Percentiles rank a stretch among this genome's conserved stretches.
phyloP scores from a whole-genome alignment of 306 rosid species.

The Vigna nakashimae region DNA sequence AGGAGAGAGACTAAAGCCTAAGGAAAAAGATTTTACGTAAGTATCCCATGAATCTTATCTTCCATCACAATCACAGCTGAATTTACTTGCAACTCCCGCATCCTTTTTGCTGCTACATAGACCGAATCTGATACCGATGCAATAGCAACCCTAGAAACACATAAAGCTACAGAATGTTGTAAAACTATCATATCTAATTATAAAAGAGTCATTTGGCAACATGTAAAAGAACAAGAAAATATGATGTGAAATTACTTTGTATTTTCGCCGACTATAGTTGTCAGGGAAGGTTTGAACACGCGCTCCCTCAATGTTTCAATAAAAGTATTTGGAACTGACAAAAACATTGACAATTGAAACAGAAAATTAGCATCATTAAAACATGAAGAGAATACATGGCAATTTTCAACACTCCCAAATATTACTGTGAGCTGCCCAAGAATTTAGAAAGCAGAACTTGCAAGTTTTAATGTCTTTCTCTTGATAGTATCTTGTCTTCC shows the following conservation, averaged over 20 bases:
- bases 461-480: conserved; percentile 4
- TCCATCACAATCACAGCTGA: conserved; percentile 71
- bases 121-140: conserved; percentile 85
- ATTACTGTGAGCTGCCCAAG: conserved; percentile 22
- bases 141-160: conserved; percentile 81
- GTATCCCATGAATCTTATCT: conserved; percentile 85
- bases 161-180: conserved; percentile 60
- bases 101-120: conserved; percentile 81
- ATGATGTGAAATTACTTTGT: conserved; percentile 62
- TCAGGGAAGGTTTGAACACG: conserved; percentile 89
- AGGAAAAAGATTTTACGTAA: conserved; percentile 67
- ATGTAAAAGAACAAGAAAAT: conserved; percentile 40
- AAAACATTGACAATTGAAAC: conserved; percentile 39
- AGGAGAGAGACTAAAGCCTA: conserved; percentile 22
- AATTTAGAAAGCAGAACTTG: conserved; percentile 27
- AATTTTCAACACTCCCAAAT: conserved; percentile 24
- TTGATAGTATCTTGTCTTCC: conserved; percentile 9
- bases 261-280: conserved; percentile 77
- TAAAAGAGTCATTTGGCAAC: conserved; percentile 30
- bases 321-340: conserved; percentile 81
- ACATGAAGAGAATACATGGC: conserved; percentile 23
- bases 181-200: conserved; percentile 41
- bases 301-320: conserved; percentile 95
- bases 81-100: conserved; percentile 82
- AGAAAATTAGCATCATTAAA: conserved; percentile 37